phyloP scores from a whole-genome alignment of 768 basidiomycete genomes.

The Piloderma croceum region DNA sequence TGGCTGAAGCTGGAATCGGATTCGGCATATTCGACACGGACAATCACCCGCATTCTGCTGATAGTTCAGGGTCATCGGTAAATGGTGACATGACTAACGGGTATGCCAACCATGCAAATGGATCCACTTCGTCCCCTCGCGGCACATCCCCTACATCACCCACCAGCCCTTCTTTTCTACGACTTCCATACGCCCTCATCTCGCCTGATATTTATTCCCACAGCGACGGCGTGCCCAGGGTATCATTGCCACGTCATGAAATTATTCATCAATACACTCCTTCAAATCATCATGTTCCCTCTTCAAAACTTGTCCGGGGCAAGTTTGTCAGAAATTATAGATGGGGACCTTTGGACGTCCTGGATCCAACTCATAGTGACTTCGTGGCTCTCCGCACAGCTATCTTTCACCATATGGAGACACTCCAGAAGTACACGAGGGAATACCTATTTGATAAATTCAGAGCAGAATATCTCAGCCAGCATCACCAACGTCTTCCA shows the following conservation, averaged over 20 bases:
- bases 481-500: slow-evolving; percentile 45
- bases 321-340: slow-evolving; percentile 71
- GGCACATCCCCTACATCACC: slow-evolving; percentile 68
- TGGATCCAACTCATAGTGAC: slow-evolving; percentile 77
- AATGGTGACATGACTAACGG: slow-evolving; percentile 51
- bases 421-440: slow-evolving; percentile 78
- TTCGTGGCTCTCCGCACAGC: slow-evolving; percentile 72
- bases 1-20: slow-evolving; percentile 80
- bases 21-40: slow-evolving; percentile 87
- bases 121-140: slow-evolving; percentile 42
- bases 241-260: slow-evolving; percentile 59
- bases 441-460: slow-evolving; percentile 82
- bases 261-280: slow-evolving; percentile 71
- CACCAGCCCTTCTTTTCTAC: slow-evolving; percentile 50
- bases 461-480: slow-evolving; percentile 50
- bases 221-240: slow-evolving; percentile 68
- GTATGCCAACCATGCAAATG: slow-evolving; percentile 46
- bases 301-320: slow-evolving; percentile 48
- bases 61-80: slow-evolving; percentile 40
- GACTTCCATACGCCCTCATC: slow-evolving; percentile 79
- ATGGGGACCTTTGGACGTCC: slow-evolving; percentile 80
- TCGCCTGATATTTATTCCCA: slow-evolving; percentile 82
- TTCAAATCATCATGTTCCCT: slow-evolving; percentile 35
- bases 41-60: slow-evolving; percentile 38
- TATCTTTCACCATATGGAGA: slow-evolving; percentile 88